Conservation (phyloP, 2,329 filamentous ascomycete genomes). For the Sporothrix globosa region DNA sequence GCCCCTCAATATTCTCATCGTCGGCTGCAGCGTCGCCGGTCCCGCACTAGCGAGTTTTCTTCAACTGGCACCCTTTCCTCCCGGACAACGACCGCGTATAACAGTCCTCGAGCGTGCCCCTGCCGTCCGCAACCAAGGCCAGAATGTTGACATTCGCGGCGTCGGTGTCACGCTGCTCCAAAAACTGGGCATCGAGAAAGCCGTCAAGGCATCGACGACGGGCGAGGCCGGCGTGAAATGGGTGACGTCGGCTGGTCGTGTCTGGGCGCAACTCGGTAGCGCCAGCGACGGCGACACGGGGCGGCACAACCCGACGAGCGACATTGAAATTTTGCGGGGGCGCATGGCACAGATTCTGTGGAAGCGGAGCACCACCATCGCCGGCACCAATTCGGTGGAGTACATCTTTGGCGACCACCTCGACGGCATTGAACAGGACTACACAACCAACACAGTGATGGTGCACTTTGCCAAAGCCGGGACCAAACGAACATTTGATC, state of each 20-base stretch:
- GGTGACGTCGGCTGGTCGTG: constrained; percentile 42
- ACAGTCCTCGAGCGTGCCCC: constrained; percentile 51
- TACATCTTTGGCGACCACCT: constrained; percentile 41
- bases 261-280: constrained; percentile 39
- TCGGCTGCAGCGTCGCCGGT: constrained; percentile 52
- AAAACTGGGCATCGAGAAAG: constrained; percentile 47
- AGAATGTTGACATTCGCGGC: constrained; percentile 53
- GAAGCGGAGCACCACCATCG: constrained; percentile 4
- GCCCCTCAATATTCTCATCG: constrained; percentile 49
- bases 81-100: constrained; percentile 36
- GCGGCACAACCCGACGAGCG: constrained; percentile 43
- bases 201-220: constrained; percentile 40
- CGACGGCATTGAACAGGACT: constrained; percentile 30
- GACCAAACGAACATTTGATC: constrained; percentile 49
- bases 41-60: constrained; percentile 50
- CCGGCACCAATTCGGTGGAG: constrained; percentile 37
- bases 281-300: constrained; percentile 40
- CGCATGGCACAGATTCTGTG: constrained; percentile 44
- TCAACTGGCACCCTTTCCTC: constrained; percentile 34
- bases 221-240: constrained; percentile 37
- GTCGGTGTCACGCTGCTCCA: constrained; percentile 48
- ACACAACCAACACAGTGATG: constrained; percentile 38
- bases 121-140: constrained; percentile 46
- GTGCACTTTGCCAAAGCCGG: constrained; percentile 51
- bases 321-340: constrained; percentile 46